Evolutionary conservation across 1,139 yeast species (phyloP), one percentile per base, ranked within the genome.

Genomic region (Keqinozyma sinolaborantium): DNA sequence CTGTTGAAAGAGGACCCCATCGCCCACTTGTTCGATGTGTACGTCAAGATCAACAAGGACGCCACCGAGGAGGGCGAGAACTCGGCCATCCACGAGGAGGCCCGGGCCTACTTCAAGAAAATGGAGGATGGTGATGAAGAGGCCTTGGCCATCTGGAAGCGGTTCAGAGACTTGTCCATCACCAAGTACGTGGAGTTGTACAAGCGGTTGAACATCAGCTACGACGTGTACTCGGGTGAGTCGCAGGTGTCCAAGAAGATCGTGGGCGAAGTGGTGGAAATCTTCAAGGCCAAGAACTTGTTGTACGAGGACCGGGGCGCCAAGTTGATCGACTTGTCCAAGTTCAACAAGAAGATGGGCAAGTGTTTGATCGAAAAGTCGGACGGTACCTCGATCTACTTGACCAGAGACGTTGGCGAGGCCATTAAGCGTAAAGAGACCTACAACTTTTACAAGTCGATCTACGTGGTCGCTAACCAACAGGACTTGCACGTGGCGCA

Each of bases 381-480:
- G 28, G 98, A 94, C 56, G 98, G 98, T 57, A 86, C 99, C 23
- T 85, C 96, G 11, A 70, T 94, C 42, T 94, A 94, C 60, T 67
- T 94, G 50, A 90, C 97, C 41, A 83, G 99, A 70, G 99, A 94
- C 62, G 86, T 94, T 39, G 97, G 98, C 51, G 97, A 92, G 53
- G 98, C 98, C 35, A 81, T 83, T 53, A 86, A 83, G 51, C 90
- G 99, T 71, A 74, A 86, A 56, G 79, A 84, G 37, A 76, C 72
- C 48, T 86, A 83, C 67, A 70, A 88, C 41, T 94, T 92, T 53
- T 97, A 90, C 65, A 90, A 90, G 70, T 84, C 88, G 95, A 79
- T 92, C 45, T 92, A 92, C 54, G 97, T 92, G 39, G 81, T 90
- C 64, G 98, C 98, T 12, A 67, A 83, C 34, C 99, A 92, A 66